Conservation (phyloP, 2,329 filamentous ascomycete genomes). For the Ceratocystiopsis minuta region DNA sequence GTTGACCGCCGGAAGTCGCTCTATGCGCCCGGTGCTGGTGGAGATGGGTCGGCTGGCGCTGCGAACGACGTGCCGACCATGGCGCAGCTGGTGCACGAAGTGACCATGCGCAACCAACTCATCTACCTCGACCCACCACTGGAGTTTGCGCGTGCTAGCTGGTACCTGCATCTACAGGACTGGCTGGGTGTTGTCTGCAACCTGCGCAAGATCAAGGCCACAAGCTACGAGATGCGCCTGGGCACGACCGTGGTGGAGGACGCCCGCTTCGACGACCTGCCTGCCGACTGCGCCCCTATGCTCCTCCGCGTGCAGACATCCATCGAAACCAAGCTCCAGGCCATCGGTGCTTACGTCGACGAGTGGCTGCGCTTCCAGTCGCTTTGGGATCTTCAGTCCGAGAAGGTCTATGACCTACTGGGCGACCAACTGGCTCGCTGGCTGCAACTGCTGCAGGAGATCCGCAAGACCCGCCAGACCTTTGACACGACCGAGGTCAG, state of each 20-base stretch:
- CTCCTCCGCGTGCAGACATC: constrained; percentile 65
- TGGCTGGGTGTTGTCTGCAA: constrained; percentile 92
- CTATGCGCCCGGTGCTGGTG: constrained; percentile 12
- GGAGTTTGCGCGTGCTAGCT: constrained; percentile 79
- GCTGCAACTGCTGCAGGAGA: constrained; percentile 92
- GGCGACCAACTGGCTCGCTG: constrained; percentile 83
- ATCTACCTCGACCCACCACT: constrained; percentile 91
- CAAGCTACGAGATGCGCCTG: constrained; percentile 79
- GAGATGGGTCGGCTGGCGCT: constrained; percentile 15
- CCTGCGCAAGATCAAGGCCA: constrained; percentile 83
- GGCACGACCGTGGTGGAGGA: constrained; percentile 48
- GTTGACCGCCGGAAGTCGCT: constrained; percentile 28
- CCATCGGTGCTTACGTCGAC: constrained; percentile 74
- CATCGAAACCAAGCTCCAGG: constrained; percentile 64
- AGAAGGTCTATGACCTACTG: constrained; percentile 82
- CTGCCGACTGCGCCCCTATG: constrained; percentile 62
- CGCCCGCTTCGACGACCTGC: constrained; percentile 65
- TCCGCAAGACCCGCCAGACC: constrained; percentile 83
- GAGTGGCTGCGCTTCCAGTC: constrained; percentile 99
- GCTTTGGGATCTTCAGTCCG: constrained; percentile 90
- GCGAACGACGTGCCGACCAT: constrained; percentile 42
- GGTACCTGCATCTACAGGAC: constrained; percentile 80
- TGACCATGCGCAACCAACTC: constrained; percentile 95
- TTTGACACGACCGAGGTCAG: constrained; percentile 95
- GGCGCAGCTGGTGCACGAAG: constrained; percentile 65